Base-by-base conservation (phyloP, 2,329 filamentous ascomycete genomes). In the Arthrobotrys musiformis region DNA sequence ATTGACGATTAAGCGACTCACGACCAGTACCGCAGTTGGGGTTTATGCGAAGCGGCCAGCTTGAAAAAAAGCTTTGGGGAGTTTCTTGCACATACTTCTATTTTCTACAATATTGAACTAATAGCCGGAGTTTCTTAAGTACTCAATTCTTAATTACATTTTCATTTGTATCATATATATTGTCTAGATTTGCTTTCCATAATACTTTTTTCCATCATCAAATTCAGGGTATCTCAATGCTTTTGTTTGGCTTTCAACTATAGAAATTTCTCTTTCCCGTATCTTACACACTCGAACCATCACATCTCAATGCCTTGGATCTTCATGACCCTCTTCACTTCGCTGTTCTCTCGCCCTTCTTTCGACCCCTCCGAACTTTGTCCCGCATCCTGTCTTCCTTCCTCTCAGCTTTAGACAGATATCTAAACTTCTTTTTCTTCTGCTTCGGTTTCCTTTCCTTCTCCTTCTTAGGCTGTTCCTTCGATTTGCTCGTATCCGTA, bases 351-450 rank as follows among this genome's bases (percentile, higher is more conserved):
- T 67, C 74, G 4, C 24, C 22, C 62, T 64, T 66, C 62, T 89
- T 88, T 83, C 89, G 92, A 81, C 89, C 88, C 83, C 92, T 96
- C 81, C 88, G 89, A 79, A 88, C 85, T 56, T 89, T 89, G 81
- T 94, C 85, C 83, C 93, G 90, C 67, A 85, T 83, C 79, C 86
- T 84, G 48, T 87, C 86, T 33, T 86, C 81, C 82, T 88, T 92
- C 81, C 95, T 88, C 81, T 97, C 94, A 33, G 90, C 85, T 85
- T 97, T 97, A 78, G 88, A 92, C 85, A 98, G 93, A 83, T 99
- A 99, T 79, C 93, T 89, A 82, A 98, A 98, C 84, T 94, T 93
- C 84, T 91, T 91, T 86, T 94, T 97, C 85, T 92, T 94, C 85
- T 91, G 93, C 84, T 93, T 94, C 22, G 86, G 86, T 81, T 86